These are phyloP conservation scores for Diaporthe capsici DNA, from an alignment of 2,329 filamentous ascomycete species.

Conservation along the genomic window DNA sequence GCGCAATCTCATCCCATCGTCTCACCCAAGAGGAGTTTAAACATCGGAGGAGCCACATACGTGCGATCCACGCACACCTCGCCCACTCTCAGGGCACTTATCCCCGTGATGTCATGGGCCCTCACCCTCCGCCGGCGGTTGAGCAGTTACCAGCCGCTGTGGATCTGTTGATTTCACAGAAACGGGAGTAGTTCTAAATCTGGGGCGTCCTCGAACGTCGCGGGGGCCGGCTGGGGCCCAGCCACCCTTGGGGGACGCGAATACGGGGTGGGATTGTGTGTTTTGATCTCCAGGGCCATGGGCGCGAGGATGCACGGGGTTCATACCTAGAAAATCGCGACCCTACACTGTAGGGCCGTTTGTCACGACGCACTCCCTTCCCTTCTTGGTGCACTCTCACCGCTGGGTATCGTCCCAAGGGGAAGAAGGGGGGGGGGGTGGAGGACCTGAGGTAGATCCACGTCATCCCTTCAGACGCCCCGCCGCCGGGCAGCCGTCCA, in stretches of 20 bases:
- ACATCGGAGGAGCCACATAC: constrained; percentile 11
- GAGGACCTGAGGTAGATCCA: neutral
- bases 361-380: constrained; percentile 1
- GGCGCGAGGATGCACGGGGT: neutral
- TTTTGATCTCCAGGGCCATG: constrained; percentile 14
- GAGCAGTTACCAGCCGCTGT: neutral
- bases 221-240: constrained; percentile 1
- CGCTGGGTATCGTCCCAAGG: constrained; percentile 23
- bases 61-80: neutral
- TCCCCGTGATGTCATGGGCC: neutral
- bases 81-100: neutral
- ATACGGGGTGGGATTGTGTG: neutral
- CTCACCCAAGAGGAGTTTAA: neutral
- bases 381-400: neutral
- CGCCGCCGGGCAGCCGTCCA: constrained; percentile 9
- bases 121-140: neutral
- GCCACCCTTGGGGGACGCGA: neutral
- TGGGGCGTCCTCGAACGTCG: neutral
- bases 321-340: neutral
- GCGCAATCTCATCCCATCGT: constrained; percentile 1
- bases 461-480: constrained; percentile 30
- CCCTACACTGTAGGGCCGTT: neutral
- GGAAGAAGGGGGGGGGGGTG: neutral
- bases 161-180: neutral
- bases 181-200: neutral